These are phyloP conservation scores for Setaria viridis DNA, from an alignment of 202 grass and related monocot genomes.

Conservation along the genomic window DNA sequence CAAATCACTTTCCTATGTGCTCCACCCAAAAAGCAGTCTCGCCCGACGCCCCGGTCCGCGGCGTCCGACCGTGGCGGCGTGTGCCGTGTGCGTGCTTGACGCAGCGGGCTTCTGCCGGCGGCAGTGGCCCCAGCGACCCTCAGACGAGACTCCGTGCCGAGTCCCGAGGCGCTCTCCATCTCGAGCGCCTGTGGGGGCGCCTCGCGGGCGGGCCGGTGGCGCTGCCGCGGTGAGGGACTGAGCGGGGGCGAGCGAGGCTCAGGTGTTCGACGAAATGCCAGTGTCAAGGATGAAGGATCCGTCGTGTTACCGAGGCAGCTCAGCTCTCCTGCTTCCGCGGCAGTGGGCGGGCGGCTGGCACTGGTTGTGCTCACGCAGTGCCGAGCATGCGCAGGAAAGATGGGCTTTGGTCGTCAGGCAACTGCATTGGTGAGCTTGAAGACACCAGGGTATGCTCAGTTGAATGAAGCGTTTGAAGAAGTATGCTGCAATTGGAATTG, in stretches of 20 bases:
- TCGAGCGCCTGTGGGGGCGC: neutral
- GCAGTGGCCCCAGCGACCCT: neutral
- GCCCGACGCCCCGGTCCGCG: neutral
- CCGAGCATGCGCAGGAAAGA: neutral
- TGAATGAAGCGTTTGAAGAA: neutral
- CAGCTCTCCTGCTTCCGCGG: neutral
- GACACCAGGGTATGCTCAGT: neutral
- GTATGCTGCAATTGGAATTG: neutral
- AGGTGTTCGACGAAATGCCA: constrained; percentile 42
- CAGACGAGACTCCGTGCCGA: neutral
- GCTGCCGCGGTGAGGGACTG: neutral
- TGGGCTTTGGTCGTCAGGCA: neutral
- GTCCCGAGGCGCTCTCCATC: neutral
- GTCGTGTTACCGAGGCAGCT: neutral
- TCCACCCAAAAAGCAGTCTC: neutral
- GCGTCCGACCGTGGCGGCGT: neutral
- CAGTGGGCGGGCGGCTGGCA: neutral
- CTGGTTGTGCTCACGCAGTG: neutral
- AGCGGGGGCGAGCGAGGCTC: neutral
- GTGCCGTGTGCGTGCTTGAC: neutral
- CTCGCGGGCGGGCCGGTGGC: neutral
- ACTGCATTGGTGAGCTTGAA: neutral
- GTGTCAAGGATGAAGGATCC: neutral
- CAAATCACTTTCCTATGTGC: neutral
- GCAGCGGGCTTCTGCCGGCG: neutral